phyloP scores from a whole-genome alignment of 768 basidiomycete species.

The Tylopilus rubrobrunneus region DNA sequence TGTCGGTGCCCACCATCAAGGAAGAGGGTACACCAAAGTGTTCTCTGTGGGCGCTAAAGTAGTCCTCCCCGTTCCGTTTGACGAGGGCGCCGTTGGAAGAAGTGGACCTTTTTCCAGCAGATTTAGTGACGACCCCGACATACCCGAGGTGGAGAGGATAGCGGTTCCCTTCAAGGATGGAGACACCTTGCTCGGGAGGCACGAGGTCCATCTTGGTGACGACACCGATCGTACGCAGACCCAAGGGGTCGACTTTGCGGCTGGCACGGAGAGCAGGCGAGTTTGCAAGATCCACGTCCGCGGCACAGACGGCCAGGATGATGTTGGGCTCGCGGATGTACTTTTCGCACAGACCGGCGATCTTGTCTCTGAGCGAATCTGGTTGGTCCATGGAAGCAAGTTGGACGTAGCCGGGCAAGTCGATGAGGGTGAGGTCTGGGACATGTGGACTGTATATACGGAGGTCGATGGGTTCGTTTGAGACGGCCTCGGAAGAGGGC shows the following conservation, averaged over 20 bases:
- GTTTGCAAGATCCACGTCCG: slow-evolving; percentile 98
- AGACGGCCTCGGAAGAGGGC: slow-evolving; percentile 84
- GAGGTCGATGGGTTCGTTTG: slow-evolving; percentile 93
- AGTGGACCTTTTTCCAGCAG: slow-evolving; percentile 51
- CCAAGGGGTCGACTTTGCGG: slow-evolving; percentile 90
- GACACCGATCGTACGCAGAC: slow-evolving; percentile 93
- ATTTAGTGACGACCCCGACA: slow-evolving; percentile 92
- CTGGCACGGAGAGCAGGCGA: slow-evolving; percentile 93
- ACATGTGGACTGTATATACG: slow-evolving; percentile 95
- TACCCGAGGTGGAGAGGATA: slow-evolving; percentile 98
- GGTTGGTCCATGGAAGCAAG: slow-evolving; percentile 95
- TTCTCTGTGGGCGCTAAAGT: slow-evolving; percentile 60
- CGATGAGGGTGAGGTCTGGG: slow-evolving; percentile 95
- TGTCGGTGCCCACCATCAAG: slow-evolving; percentile 89
- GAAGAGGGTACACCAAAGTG: slow-evolving; percentile 58
- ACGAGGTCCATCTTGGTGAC: slow-evolving; percentile 99
- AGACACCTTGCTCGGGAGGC: slow-evolving; percentile 74
- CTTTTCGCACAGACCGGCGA: slow-evolving; percentile 82
- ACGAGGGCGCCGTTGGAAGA: slow-evolving; percentile 47
- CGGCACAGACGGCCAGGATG: slow-evolving; percentile 97
- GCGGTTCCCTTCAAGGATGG: slow-evolving; percentile 80
- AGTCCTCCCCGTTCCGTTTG: slow-evolving; percentile 59
- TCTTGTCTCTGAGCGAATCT: slow-evolving; percentile 90
- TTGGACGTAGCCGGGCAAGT: slow-evolving; percentile 96
- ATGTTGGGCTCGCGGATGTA: slow-evolving; percentile 99